Conservation (phyloP, 345 rosid species). For the Populus deltoides region DNA sequence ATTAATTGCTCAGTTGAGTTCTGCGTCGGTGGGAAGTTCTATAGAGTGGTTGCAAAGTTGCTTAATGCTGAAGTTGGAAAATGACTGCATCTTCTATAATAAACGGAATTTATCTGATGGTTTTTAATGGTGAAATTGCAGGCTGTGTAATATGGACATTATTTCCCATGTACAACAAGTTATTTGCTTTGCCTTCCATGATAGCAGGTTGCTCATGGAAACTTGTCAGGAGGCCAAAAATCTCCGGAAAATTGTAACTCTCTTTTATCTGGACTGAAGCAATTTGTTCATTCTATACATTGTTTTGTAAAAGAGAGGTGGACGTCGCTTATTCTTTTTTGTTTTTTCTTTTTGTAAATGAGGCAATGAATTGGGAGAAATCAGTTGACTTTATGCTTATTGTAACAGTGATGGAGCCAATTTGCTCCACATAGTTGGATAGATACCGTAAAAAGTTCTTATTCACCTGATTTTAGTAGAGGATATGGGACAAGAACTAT, state of each 20-base stretch:
- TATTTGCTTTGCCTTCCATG: constrained; percentile 97
- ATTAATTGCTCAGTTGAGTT: neutral
- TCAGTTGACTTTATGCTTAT: constrained; percentile 4
- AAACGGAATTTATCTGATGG: neutral
- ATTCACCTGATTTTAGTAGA: neutral
- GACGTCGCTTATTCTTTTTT: constrained; percentile 17
- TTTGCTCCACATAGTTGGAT: constrained; percentile 22
- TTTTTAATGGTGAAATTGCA: constrained; percentile 33
- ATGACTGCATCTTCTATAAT: neutral
- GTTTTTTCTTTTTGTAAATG: constrained; percentile 9
- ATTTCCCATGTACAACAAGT: constrained; percentile 95
- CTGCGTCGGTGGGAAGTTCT: neutral
- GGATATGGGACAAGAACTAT: too few relatives aligned
- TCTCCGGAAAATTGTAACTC: constrained; percentile 83
- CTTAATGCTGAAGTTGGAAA: neutral
- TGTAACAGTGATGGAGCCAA: constrained; percentile 19
- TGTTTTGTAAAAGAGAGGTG: neutral
- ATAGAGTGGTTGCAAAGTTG: neutral
- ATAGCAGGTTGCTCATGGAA: constrained; percentile 86
- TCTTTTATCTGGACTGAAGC: constrained; percentile 81
- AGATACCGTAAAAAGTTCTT: neutral
- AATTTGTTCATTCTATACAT: constrained; percentile 15
- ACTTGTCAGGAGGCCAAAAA: constrained; percentile 96
- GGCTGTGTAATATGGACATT: constrained; percentile 94
- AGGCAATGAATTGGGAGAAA: constrained; percentile 10